These are phyloP conservation scores for Ustilago sp. DNA, from an alignment of 1,284 basidiomycete species.

Conservation along the genomic window DNA sequence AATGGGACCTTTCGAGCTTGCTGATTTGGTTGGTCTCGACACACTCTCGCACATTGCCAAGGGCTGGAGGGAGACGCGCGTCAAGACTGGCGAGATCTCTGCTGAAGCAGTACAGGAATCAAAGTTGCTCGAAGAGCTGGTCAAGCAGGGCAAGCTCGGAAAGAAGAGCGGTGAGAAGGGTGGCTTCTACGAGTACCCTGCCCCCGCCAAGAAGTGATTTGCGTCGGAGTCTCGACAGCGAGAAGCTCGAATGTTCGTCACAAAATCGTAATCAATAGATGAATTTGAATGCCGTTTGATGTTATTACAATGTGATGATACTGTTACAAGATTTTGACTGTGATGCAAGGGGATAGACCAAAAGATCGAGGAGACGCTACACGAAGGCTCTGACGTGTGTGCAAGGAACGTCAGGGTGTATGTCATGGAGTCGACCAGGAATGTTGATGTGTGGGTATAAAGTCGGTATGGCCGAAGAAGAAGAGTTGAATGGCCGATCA, in stretches of 20 bases:
- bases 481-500: background rate
- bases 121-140: conserved; percentile 72
- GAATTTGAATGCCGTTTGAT: conserved; percentile 1
- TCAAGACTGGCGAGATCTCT: conserved; percentile 70
- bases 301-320: conserved; percentile 3
- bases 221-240: background rate
- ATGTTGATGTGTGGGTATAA: conserved; percentile 5
- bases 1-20: conserved; percentile 74
- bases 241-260: background rate
- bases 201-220: conserved; percentile 50
- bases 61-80: conserved; percentile 73
- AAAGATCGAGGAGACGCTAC: background rate
- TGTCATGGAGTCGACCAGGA: background rate
- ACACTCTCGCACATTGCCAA: conserved; percentile 71
- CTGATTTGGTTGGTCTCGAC: conserved; percentile 74
- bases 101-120: conserved; percentile 72
- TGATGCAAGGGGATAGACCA: background rate
- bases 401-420: background rate
- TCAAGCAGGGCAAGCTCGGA: conserved; percentile 73
- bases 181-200: conserved; percentile 71
- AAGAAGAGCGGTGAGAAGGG: conserved; percentile 73
- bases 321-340: conserved; percentile 5
- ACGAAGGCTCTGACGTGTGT: background rate
- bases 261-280: conserved; percentile 7
- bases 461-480: background rate